phyloP scores from a whole-genome alignment of 495 filamentous ascomycete genomes.

The Xylaria sp. region DNA sequence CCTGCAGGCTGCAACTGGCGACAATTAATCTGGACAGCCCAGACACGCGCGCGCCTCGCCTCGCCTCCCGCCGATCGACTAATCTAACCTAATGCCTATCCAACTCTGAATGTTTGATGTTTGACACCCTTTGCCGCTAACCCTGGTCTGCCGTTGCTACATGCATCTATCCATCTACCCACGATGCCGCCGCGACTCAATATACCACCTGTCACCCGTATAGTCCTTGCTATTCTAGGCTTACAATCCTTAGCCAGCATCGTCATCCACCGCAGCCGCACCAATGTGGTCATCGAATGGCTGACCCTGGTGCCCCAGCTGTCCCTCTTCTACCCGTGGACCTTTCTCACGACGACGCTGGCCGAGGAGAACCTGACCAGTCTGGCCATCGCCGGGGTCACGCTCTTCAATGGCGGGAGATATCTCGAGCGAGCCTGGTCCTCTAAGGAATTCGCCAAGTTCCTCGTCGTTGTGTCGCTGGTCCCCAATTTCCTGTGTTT shows the following conservation, averaged over 20 bases:
- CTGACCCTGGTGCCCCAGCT: constrained; percentile 83
- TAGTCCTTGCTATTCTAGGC: constrained; percentile 75
- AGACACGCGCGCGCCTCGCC: constrained; percentile 14
- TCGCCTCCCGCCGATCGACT: constrained; percentile 10
- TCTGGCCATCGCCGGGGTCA: constrained; percentile 76
- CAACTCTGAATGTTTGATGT: constrained; percentile 5
- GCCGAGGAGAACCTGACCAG: constrained; percentile 95
- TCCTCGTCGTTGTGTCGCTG: constrained; percentile 76
- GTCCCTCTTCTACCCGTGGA: constrained; percentile 91
- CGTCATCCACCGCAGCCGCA: constrained; percentile 70
- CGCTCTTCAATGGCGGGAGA: constrained; percentile 90
- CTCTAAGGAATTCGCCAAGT: constrained; percentile 90
- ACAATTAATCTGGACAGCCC: not conserved
- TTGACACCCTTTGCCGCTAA: not conserved
- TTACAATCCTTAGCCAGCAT: constrained; percentile 83
- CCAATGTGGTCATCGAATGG: constrained; percentile 76
- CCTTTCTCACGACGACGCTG: constrained; percentile 82
- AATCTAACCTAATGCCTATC: not conserved
- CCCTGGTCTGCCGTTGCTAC: constrained; percentile 19
- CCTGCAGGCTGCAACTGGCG: constrained; percentile 6
- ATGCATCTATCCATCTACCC: constrained; percentile 31
- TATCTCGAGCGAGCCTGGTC: constrained; percentile 98
- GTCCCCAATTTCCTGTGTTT: constrained; percentile 82
- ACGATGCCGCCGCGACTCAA: constrained; percentile 86
- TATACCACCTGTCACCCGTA: constrained; percentile 87